A percentile compares a stretch with the other conserved stretches of the same genome.
Evolutionary conservation across 2,329 filamentous ascomycete genomes (phyloP).

Genomic region (Hypoxylon sp.): DNA sequence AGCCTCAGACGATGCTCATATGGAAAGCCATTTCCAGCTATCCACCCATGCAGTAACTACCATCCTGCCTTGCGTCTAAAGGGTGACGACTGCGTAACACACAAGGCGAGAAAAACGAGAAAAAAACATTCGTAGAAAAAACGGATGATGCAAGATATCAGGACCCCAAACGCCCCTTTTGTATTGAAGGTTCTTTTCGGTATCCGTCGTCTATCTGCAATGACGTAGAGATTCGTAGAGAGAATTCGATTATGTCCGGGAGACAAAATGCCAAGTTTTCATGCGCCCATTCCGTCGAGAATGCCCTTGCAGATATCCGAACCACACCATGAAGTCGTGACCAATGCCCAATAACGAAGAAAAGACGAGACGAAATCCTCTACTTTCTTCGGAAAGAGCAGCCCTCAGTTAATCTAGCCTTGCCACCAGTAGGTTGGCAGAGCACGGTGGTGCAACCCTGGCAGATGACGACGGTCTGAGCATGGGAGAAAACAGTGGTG

Average conservation of each 20-base stretch:
- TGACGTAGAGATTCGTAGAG: constrained; percentile 58
- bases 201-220: constrained; percentile 82
- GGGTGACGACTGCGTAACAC: constrained; percentile 62
- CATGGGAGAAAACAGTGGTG: constrained; percentile 99
- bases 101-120: constrained; percentile 62
- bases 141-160: constrained; percentile 84
- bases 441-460: constrained; percentile 99
- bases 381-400: constrained; percentile 99
- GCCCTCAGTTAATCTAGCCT: constrained; percentile 98
- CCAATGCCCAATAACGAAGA: constrained; percentile 61
- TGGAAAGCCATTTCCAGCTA: constrained; percentile 72
- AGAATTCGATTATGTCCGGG: constrained; percentile 56
- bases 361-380: constrained; percentile 65
- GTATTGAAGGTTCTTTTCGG: constrained; percentile 69
- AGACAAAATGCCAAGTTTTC: constrained; percentile 58
- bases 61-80: constrained; percentile 53
- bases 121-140: constrained; percentile 62
- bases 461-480: constrained; percentile 99
- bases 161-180: constrained; percentile 81
- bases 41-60: constrained; percentile 68
- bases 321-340: constrained; percentile 68
- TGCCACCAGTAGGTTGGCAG: constrained; percentile 99
- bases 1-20: constrained; percentile 66
- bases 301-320: constrained; percentile 71
- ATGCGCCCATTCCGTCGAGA: constrained; percentile 66